phyloP scores from a whole-genome alignment of 1,139 yeast species.

The Sugiyamaella pinicola region DNA sequence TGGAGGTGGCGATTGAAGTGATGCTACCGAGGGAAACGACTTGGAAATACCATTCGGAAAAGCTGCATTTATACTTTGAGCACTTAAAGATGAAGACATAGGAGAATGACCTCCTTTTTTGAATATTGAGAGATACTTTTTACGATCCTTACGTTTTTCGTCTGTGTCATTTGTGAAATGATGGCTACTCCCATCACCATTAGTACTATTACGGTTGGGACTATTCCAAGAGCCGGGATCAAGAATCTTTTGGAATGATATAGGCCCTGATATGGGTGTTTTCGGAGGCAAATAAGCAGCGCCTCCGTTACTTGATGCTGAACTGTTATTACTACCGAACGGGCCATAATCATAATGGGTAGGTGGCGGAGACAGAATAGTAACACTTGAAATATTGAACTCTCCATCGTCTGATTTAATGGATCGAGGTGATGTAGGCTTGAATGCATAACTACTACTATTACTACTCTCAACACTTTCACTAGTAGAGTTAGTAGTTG shows the following conservation, averaged over 20 bases:
- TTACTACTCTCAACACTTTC: slow-evolving; percentile 5
- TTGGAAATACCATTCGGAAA: slow-evolving; percentile 7
- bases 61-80: slow-evolving; percentile 10
- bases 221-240: slow-evolving; percentile 24
- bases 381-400: slow-evolving; percentile 22
- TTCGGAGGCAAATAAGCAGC: slow-evolving; percentile 10
- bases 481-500: slow-evolving; percentile 1
- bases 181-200: not conserved
- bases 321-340: not conserved
- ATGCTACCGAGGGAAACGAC: not conserved
- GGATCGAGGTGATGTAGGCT: slow-evolving; percentile 11
- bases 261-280: slow-evolving; percentile 25
- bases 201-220: slow-evolving; percentile 4
- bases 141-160: slow-evolving; percentile 15
- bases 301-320: not conserved
- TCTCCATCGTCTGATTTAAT: slow-evolving; percentile 15
- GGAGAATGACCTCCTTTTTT: slow-evolving; percentile 16
- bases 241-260: slow-evolving; percentile 25
- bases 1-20: slow-evolving; percentile 1
- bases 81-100: slow-evolving; percentile 8
- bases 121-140: slow-evolving; percentile 13
- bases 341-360: not conserved
- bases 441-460: slow-evolving; percentile 27
- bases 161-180: slow-evolving; percentile 3
- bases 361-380: slow-evolving; percentile 23